Base-by-base conservation (phyloP, 352 stramenopile genomes). In the Globisporangium middletonii region DNA sequence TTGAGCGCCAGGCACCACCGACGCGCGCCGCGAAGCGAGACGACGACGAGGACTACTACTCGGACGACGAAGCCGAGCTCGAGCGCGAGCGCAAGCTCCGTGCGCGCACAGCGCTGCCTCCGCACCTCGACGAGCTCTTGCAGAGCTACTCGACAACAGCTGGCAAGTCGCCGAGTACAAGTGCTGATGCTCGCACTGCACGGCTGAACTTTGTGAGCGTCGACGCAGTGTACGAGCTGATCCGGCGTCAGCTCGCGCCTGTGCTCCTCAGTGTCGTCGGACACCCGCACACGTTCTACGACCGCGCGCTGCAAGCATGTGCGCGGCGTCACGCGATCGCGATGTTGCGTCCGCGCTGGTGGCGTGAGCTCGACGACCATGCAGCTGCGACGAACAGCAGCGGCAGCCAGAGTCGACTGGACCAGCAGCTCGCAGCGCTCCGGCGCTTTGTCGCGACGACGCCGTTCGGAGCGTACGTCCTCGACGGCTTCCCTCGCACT, bases 281-380 rank as follows among this genome's bases (percentile, higher is more conserved):
- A 11, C 64, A 87, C 27, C 55, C 56, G n/a, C 68, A 71, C 54
- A 75, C 74, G 12, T 81, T 83, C 63, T 87, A 87, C 59, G 12
- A 27, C 56, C 64, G 33, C 46, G 65, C 16, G 68, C 60, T 43
- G 59, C 52, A 3, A 46, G 45, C 2, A 5, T 26, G 23, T 65
- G 68, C 50, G 23, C 41, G 49, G 38, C 55, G 55, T 3, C 47
- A 61, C 19, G 37, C 38, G 4, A 38, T 55, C 16, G 47, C 16
- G 3, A n/a, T 23, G 15, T n/a, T 61, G 26, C 13, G 16, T 27
- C 18, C 15, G 18, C 16, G 37, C 27, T 61, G 55, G 37, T 55
- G 47, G 38, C 23, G 16, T 4, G 11, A 35, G 3, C 6, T 8
- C 13, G 47, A 28, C 35, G 8, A 15, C 2, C 3, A 13, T 5